Evolutionary conservation across 495 filamentous ascomycete species (phyloP).

Genomic region (Penicillium subrubescens): DNA sequence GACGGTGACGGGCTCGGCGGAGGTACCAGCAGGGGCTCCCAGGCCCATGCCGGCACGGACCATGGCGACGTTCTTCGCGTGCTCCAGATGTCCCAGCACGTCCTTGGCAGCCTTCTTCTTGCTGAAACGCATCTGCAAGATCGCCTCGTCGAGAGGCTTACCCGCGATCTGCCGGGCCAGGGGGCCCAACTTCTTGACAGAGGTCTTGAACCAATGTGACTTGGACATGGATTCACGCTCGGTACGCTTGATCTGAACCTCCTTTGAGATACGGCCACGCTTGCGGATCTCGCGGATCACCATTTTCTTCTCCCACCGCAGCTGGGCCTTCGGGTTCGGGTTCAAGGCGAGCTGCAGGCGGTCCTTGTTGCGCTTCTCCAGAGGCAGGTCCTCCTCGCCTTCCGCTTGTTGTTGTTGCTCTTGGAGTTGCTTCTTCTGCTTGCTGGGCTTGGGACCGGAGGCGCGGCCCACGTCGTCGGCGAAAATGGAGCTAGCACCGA

Average conservation of each 20-base stretch:
- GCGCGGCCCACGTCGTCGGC: slow-evolving; percentile 36
- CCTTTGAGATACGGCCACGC: slow-evolving; percentile 65
- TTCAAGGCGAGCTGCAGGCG: slow-evolving; percentile 61
- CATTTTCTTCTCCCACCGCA: slow-evolving; percentile 81
- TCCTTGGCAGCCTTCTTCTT: slow-evolving; percentile 90
- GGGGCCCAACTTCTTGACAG: slow-evolving; percentile 82
- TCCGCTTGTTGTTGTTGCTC: slow-evolving; percentile 4
- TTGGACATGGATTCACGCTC: slow-evolving; percentile 69
- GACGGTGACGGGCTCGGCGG: slow-evolving; percentile 38
- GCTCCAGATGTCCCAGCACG: slow-evolving; percentile 72
- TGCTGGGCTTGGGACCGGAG: slow-evolving; percentile 34
- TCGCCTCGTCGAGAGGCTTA: slow-evolving; percentile 89
- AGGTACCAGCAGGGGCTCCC: slow-evolving; percentile 23
- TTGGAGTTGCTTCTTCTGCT: slow-evolving; percentile 22
- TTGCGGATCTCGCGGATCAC: slow-evolving; percentile 68
- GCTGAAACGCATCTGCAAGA: slow-evolving; percentile 92
- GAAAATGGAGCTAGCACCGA: slow-evolving; percentile 47
- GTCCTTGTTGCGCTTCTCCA: slow-evolving; percentile 46
- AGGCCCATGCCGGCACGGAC: slow-evolving; percentile 83
- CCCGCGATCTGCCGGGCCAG: slow-evolving; percentile 86
- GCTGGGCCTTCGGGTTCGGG: slow-evolving; percentile 65
- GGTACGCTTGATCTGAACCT: slow-evolving; percentile 64
- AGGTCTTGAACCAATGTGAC: slow-evolving; percentile 73
- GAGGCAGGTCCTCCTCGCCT: slow-evolving; percentile 5
- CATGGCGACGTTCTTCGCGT: slow-evolving; percentile 76